Evolutionary conservation across 2,329 filamentous ascomycete species (phyloP).

Genomic region (Colletotrichum sidae): DNA sequence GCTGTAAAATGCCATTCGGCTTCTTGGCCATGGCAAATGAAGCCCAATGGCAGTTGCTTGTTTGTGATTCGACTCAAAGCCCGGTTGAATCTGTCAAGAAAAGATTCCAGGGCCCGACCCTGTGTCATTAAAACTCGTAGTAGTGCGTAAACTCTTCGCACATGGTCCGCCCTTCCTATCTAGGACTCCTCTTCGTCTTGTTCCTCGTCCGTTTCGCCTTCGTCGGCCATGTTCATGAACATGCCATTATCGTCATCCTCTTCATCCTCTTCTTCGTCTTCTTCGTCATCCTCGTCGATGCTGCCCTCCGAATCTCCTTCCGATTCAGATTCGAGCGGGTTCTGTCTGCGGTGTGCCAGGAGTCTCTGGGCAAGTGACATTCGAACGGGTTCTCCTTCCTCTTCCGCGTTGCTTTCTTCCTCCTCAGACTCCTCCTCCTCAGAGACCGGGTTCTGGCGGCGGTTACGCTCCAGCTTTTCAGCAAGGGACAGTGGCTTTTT

Average conservation of each 20-base stretch:
- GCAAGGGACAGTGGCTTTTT: conserved; percentile 13
- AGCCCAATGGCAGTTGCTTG: no score
- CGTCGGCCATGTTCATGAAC: conserved; percentile 49
- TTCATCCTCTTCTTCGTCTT: conserved; percentile 36
- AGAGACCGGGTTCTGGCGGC: conserved; percentile 20
- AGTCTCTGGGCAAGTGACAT: conserved; percentile 43
- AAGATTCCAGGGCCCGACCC: no score
- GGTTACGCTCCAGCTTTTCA: conserved; percentile 26
- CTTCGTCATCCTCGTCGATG: conserved; percentile 38
- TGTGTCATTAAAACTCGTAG: no score
- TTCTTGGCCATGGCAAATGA: no score
- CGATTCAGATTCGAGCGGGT: conserved; percentile 37
- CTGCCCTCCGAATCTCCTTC: conserved; percentile 39
- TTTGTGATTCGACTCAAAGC: no score
- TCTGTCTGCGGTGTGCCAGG: conserved; percentile 37
- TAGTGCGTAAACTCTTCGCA: no score
- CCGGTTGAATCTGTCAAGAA: no score
- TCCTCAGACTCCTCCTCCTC: conserved; percentile 26
- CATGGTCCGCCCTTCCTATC: no score
- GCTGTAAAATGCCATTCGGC: no score
- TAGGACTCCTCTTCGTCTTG: conserved; percentile 25
- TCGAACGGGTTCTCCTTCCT: conserved; percentile 34
- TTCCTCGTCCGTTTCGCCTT: conserved; percentile 35
- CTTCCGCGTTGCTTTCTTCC: conserved; percentile 21
- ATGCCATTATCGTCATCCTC: conserved; percentile 42